Base-by-base conservation (phyloP, 768 basidiomycete species). In the Fomitopsis pulvina region DNA sequence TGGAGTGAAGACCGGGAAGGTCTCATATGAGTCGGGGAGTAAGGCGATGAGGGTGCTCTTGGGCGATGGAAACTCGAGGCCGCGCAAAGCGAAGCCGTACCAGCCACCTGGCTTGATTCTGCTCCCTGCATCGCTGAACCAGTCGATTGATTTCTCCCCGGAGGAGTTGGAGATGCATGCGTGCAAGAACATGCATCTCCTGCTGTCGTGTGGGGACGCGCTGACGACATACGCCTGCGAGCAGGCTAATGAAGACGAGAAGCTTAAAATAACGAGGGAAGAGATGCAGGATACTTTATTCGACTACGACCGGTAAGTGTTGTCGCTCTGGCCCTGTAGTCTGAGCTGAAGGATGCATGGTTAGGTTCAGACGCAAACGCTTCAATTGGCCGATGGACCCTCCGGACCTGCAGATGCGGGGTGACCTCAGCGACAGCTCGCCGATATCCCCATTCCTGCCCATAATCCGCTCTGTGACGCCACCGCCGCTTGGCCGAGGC, bases 121-220 rank as follows among this genome's bases (percentile, higher is more conserved):
- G 37, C 43, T 38, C 48, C 30, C 22, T 38, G 24, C 5, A 4
- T 37, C 34, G 14, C 14, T 37, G 34, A 6, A 66, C 72, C 78
- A 75, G 5, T 84, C 83, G 61, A 68, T 87, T 41, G 76, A 82
- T 1, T 67, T 83, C 56, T 48, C 71, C 0, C 72, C 84, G 21
- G 59, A 63, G 2, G 85, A 85, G 60, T 68, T 88, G 28, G 86
- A 88, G 67, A 80, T 85, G 80, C 82, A 87, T 57, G 73, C 79
- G n/a, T 82, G 80, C 66, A 84, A 80, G 65, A 73, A 81, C 59
- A 66, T 87, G 43, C 82, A 88, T 59, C 72, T 73, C 5, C 61
- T 89, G 2, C 68, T 89, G 22, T 78, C 78, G 26, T 83, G 79
- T 59, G 78, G 79, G 58, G 69, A 70, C 29, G 82, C 85, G 3